Base-by-base conservation (phyloP, 805 yeast genomes). In the Schizosaccharomyces lindneri region DNA sequence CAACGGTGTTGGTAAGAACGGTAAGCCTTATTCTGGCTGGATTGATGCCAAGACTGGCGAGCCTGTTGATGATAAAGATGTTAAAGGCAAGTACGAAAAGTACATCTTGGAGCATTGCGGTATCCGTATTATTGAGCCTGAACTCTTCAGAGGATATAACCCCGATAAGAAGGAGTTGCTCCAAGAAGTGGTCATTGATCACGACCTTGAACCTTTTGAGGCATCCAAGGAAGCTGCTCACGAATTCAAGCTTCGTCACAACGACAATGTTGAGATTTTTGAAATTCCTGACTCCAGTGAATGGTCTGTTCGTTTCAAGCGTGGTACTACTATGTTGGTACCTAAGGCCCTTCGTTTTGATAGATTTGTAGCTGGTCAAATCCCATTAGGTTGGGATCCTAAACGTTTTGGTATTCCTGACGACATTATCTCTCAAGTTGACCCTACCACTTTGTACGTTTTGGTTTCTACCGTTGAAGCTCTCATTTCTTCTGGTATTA, bases 381-480 rank as follows among this genome's bases (percentile, higher is more conserved):
- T 93, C 67, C 99, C 99, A 70, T 83, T 95, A 59, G 99, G 99
- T 70, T 93, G 99, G 99, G 78, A 87, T 71, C 96, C 98, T 61
- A 83, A 81, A 71, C 82, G 84, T 63, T 93, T 89, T 71, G 99
- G 99, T 81, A 85, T 93, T 66, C 78, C 90, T 60, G 97, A 90
- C 65, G 99, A 93, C 71, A 83, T 85, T 66, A 82, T 87, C 67
- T 77, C 82, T 63, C 99, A 93, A 77, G 99, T 93, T 66, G 99
- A 93, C 73, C 96, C 95, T 65, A 80, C 93, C 70, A 93, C 99
- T 48, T 79, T 93, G 71, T 93, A 77, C 70, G 95, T 87, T 61
- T 79, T 93, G 73, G 98, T 93, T 62, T 79, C 97, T 32, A 93
- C 96, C 61, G 94, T 84, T 63, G 97, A 93, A 77, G 97, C 97